Evolutionary conservation across 2,329 filamentous ascomycete genomes (phyloP), one percentile per base, ranked within the genome.

Genomic region (Thelonectria olida): DNA sequence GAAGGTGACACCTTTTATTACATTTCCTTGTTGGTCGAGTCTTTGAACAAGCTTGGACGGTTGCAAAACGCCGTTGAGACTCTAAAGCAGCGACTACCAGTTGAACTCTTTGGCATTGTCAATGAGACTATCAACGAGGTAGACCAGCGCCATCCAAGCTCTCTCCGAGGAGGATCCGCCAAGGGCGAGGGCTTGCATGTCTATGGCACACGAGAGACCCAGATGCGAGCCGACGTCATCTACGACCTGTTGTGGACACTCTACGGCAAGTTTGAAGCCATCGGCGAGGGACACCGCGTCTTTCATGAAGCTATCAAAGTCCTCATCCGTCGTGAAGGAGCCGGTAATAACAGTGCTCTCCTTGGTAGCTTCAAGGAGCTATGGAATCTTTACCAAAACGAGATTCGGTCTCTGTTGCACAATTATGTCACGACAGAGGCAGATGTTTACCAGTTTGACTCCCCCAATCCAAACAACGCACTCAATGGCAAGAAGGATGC

Each of bases 361-460:
- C 90, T 93, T 6, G 90, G 93, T 56, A 93, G 93, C 57, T 99
- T 99, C 79, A 96, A 95, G 73, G 96, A 98, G 78, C 81, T 99
- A 39, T 99, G 96, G 96, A 97, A 97, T 74, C 82, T 99, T 7
- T 95, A 97, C 72, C 96, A 99, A 74, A 98, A 96, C 77, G 96
- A 99, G 83, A 98, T 99, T 67, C 88, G 94, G 41, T 96, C 94
- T 5, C 81, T 99, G 13, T 81, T 99, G 58, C 96, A 98, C 77
- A 97, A 97, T 75, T 98, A 99, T 74, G 88, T 99, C 52, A 96
- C 96, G 1, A 96, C 93, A 2, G 93, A 97, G 74, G 93, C 92
- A 23, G 91, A 96, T 64, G 80, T 90, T 13, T 90, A 89, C 69
- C 86, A 89, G 54, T 84, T 86, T 81, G 73, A 87, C 79, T 78